Conservation (phyloP, 805 yeast genomes). For the Jamesozyma jinghongensis region DNA sequence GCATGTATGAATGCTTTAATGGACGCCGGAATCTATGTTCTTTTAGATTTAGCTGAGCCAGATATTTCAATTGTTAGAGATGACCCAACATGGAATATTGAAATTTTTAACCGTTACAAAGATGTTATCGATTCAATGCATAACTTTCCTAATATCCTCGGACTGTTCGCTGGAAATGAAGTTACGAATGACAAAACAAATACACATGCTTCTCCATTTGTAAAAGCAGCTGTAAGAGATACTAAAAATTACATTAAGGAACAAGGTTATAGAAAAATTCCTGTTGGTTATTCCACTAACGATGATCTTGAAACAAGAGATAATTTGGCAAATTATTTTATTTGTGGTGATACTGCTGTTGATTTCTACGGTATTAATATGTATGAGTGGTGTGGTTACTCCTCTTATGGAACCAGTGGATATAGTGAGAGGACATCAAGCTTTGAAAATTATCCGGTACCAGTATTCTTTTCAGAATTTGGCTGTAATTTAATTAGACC, state of each 20-base stretch:
- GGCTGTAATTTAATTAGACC: slow-evolving; percentile 66
- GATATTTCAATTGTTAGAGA: slow-evolving; percentile 65
- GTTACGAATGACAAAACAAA: slow-evolving; percentile 78
- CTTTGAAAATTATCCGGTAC: slow-evolving; percentile 56
- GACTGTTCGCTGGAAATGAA: slow-evolving; percentile 97
- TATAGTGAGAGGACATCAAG: slow-evolving; percentile 54
- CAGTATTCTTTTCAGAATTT: slow-evolving; percentile 71
- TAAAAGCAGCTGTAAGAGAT: slow-evolving; percentile 94
- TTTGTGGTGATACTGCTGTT: slow-evolving; percentile 60
- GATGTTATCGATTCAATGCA: slow-evolving; percentile 73
- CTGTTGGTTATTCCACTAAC: slow-evolving; percentile 90
- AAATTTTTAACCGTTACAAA: slow-evolving; percentile 66
- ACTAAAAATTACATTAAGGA: slow-evolving; percentile 62
- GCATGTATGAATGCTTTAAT: slow-evolving; percentile 64
- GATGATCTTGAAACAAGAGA: slow-evolving; percentile 80
- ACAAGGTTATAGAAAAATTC: slow-evolving; percentile 59
- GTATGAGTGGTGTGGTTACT: slow-evolving; percentile 81
- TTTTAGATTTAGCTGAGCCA: slow-evolving; percentile 88
- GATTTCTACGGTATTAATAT: slow-evolving; percentile 80
- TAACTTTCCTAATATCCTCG: slow-evolving; percentile 71
- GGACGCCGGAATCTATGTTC: slow-evolving; percentile 84
- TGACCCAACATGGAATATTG: slow-evolving; percentile 68
- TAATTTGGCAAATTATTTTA: slow-evolving; percentile 71
- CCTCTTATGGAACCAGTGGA: slow-evolving; percentile 56
- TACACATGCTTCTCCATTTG: slow-evolving; percentile 86